A percentile compares a stretch with the other conserved stretches of the same genome.
phyloP scores from a whole-genome alignment of 1,284 basidiomycete genomes.

The Leccinum variabile region DNA sequence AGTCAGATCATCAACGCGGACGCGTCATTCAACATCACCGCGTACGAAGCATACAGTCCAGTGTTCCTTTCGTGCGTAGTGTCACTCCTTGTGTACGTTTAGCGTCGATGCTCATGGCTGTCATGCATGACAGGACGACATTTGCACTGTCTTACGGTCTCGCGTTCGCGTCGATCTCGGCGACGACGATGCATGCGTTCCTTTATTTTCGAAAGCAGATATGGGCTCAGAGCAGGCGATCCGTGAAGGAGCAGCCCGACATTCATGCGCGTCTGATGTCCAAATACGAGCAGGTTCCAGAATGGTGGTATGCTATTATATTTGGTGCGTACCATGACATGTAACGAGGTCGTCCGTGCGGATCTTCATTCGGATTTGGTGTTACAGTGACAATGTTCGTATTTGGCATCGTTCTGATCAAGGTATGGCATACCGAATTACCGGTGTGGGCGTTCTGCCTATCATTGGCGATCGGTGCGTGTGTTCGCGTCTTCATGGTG shows the following conservation, averaged over 20 bases:
- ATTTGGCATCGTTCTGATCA: constrained; percentile 58
- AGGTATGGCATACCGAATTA: constrained; percentile 57
- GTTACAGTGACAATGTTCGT: constrained; percentile 46
- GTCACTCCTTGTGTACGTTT: not conserved
- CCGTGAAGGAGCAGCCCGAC: constrained; percentile 65
- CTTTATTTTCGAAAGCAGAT: constrained; percentile 73
- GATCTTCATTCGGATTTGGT: not conserved
- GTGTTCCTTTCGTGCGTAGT: constrained; percentile 68
- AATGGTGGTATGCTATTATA: constrained; percentile 67
- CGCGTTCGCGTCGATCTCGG: constrained; percentile 68
- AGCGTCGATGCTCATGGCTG: not conserved
- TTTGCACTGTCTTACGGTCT: constrained; percentile 71
- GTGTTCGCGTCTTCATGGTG: too few relatives aligned
- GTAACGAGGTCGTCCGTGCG: not conserved
- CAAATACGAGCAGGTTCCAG: constrained; percentile 67
- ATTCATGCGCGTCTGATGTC: constrained; percentile 76
- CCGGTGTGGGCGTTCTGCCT: constrained; percentile 55
- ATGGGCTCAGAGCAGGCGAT: constrained; percentile 49
- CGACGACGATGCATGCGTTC: constrained; percentile 65
- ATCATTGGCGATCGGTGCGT: constrained; percentile 35
- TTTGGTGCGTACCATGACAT: constrained; percentile 27
- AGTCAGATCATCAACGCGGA: constrained; percentile 60
- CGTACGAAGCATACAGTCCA: constrained; percentile 81
- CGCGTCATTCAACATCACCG: constrained; percentile 57
- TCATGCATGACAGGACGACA: constrained; percentile 31